These are phyloP conservation scores for Annulohypoxylon stygium DNA, from an alignment of 495 filamentous ascomycete species.

Conservation along the genomic window DNA sequence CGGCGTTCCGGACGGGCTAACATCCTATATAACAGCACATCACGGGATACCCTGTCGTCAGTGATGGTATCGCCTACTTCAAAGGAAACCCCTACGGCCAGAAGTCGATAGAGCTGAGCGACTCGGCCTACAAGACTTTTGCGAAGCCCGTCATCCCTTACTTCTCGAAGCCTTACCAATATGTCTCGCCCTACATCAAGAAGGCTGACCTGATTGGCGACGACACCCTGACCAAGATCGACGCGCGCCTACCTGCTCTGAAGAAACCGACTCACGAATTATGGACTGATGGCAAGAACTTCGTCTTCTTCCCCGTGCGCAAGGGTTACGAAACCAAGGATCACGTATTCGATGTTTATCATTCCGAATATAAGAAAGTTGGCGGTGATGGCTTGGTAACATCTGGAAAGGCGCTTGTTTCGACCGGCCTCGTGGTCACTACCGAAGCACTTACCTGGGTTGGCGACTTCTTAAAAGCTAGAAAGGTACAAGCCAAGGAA, in stretches of 20 bases:
- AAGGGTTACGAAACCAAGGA: constrained; percentile 77
- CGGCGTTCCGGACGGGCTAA: constrained; percentile 11
- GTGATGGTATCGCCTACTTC: constrained; percentile 80
- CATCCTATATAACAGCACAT: constrained; percentile 72
- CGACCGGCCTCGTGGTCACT: constrained; percentile 78
- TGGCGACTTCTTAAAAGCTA: constrained; percentile 65
- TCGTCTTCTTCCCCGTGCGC: constrained; percentile 74
- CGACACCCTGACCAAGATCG: constrained; percentile 77
- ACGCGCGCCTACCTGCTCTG: constrained; percentile 84
- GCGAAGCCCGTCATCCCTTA: constrained; percentile 83
- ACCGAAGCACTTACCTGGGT: constrained; percentile 73
- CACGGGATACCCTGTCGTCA: constrained; percentile 84
- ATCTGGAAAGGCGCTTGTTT: constrained; percentile 79
- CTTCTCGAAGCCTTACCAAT: constrained; percentile 79
- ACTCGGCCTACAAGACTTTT: constrained; percentile 71
- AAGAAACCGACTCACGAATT: constrained; percentile 89
- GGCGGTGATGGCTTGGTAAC: constrained; percentile 75
- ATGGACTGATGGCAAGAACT: constrained; percentile 71
- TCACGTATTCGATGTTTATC: constrained; percentile 80
- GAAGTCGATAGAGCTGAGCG: constrained; percentile 79
- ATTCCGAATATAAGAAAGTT: constrained; percentile 81
- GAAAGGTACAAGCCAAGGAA: constrained; percentile 72
- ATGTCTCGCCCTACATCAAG: constrained; percentile 83
- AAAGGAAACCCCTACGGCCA: constrained; percentile 84
- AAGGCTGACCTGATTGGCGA: constrained; percentile 86